These are phyloP conservation scores for Croton setiger DNA, from an alignment of 441 rosid species.

Conservation along the genomic window DNA sequence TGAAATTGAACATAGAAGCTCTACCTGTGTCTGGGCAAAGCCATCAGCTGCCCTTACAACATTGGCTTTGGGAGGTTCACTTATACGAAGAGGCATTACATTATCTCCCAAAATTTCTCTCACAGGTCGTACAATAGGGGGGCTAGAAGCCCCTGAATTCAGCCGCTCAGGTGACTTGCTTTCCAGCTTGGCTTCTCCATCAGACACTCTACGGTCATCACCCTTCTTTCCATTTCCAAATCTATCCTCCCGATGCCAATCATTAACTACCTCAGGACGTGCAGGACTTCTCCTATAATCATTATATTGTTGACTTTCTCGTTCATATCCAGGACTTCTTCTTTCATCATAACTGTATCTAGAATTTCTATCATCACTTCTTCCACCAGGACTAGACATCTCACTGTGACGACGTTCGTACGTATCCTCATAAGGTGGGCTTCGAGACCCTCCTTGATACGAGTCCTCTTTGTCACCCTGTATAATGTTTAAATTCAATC, in stretches of 20 bases:
- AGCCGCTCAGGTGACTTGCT: conserved; percentile 73
- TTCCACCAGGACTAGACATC: conserved; percentile 86
- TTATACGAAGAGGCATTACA: conserved; percentile 75
- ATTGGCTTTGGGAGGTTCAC: conserved; percentile 81
- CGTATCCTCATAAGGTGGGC: conserved; percentile 74
- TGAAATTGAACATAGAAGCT: conserved; percentile 1
- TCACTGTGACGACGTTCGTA: conserved; percentile 66
- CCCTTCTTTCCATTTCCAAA: conserved; percentile 66
- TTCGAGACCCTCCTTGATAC: conserved; percentile 74
- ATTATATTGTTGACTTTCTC: conserved; percentile 50
- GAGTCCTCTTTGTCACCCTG: conserved; percentile 78
- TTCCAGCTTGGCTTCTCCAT: conserved; percentile 58
- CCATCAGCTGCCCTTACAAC: conserved; percentile 44
- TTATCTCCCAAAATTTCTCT: conserved; percentile 93
- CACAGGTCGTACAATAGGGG: conserved; percentile 77
- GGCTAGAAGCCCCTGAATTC: conserved; percentile 59
- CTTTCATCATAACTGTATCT: conserved; percentile 48
- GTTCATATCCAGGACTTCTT: conserved; percentile 80
- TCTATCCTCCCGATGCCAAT: conserved; percentile 95
- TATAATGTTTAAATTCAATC: conserved; percentile 19
- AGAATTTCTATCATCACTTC: conserved; percentile 47
- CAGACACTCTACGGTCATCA: conserved; percentile 51
- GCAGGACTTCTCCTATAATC: conserved; percentile 72
- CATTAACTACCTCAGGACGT: conserved; percentile 73
- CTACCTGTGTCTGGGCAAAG: conserved; percentile 56